These are phyloP conservation scores for Xylaria acuta DNA, from an alignment of 495 filamentous ascomycete genomes.

Conservation along the genomic window DNA sequence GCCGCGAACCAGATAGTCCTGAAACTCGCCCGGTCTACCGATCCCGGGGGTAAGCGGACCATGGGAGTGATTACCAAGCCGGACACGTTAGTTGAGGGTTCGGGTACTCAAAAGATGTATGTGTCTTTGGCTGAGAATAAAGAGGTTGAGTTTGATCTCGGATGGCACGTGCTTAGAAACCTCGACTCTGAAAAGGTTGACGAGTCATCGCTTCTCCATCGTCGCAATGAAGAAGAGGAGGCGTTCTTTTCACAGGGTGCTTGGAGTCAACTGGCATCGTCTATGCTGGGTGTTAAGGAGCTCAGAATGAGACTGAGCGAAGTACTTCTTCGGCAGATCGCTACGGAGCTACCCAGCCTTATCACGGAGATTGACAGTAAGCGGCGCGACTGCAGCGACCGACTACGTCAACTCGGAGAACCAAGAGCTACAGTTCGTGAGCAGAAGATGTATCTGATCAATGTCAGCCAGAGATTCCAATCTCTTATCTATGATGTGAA, in stretches of 20 bases:
- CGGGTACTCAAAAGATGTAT: conserved; percentile 48
- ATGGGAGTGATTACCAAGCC: conserved; percentile 61
- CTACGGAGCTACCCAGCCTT: conserved; percentile 61
- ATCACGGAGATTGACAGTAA: conserved; percentile 61
- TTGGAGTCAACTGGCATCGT: conserved; percentile 49
- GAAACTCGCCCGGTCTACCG: conserved; percentile 46
- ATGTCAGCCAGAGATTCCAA: conserved; percentile 59
- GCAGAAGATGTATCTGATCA: conserved; percentile 59
- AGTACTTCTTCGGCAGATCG: conserved; percentile 63
- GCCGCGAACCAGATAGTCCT: conserved; percentile 58
- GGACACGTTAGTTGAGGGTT: conserved; percentile 48
- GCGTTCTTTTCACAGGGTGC: conserved; percentile 49
- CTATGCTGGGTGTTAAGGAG: conserved; percentile 54
- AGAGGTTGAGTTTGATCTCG: conserved; percentile 53
- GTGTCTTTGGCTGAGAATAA: conserved; percentile 53
- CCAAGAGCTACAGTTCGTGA: conserved; percentile 54
- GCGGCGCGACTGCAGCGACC: conserved; percentile 36
- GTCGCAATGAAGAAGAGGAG: conserved; percentile 39
- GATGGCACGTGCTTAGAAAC: conserved; percentile 61
- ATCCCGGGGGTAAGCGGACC: conserved; percentile 50
- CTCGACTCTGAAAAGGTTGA: conserved; percentile 49
- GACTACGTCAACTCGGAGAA: conserved; percentile 56
- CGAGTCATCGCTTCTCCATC: conserved; percentile 31
- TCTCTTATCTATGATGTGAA: conserved; percentile 56
- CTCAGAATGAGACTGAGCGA: conserved; percentile 61